Base-by-base conservation (phyloP, 116 monocot genomes). In the Trichopus zeylanicus region DNA sequence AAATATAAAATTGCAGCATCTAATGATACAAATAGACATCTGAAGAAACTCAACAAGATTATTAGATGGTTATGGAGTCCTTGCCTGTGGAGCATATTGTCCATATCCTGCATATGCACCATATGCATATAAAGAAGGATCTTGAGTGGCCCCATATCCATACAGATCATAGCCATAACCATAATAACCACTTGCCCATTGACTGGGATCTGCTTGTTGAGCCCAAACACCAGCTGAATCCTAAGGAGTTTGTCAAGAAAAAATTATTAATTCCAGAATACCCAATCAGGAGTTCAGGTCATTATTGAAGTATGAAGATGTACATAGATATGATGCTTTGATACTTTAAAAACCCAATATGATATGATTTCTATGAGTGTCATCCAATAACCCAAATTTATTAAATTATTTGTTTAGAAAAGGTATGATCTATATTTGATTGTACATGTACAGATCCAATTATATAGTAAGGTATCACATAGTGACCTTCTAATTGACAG, bases 111-210 rank as follows among this genome's bases (percentile, higher is more conserved):
- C 75, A 85, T 98, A 98, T 55, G 81, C 74, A 64, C 87, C 79
- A 74, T 87, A 87, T 42, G 87, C 83, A 75, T 91, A 95, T 56
- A 67, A 59, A 58, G 80, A 86, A 42, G 98, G 98, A 73, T 98
- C 98, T 53, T 87, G 87, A 51, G 80, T 46, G 25, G 75, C 55
- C 12, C 73, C 86, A 76, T 88, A 88, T 12, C 64, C 72, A 64
- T 91, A 98, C 31, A 88, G 56, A 85, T 98, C 98, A 71, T 98
- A 98, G 5, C 87, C 82, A 68, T 91, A 98, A 56, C 91, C 85
- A 70, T 91, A 98, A 64, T 98, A 91, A 54, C 80, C 75, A 79
- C 68, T 64, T 39, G 69, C 75, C 97, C 97, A 98, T 53, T 87
- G 87, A 46, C 37, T 84, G 24, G 87, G 85, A 79, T 98, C 91